phyloP scores from a whole-genome alignment of 2,329 filamentous ascomycete species.

The Geoglossum cookeanum region DNA sequence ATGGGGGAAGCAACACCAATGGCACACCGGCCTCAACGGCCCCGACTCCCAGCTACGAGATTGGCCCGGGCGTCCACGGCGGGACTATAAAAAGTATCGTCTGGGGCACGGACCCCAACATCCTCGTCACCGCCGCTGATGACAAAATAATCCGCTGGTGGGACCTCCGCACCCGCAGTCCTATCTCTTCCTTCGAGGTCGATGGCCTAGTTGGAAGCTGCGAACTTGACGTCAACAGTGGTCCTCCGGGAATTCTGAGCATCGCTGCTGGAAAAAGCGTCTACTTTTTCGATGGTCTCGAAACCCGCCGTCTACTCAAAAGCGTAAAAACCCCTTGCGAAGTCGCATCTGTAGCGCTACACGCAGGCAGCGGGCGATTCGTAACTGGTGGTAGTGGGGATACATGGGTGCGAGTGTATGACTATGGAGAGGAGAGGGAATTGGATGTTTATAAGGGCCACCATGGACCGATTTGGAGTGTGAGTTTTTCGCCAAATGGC shows the following conservation, averaged over 20 bases:
- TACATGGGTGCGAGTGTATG: conserved; percentile 91
- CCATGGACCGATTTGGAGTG: conserved; percentile 92
- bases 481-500: conserved; percentile 84
- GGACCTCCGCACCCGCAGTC: conserved; percentile 58
- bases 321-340: conserved; percentile 63
- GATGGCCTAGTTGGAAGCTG: conserved; percentile 81
- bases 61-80: conserved; percentile 65
- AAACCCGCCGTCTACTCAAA: conserved; percentile 55
- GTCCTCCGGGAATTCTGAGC: conserved; percentile 56
- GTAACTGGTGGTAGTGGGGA: conserved; percentile 82
- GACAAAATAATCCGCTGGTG: conserved; percentile 92
- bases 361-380: conserved; percentile 61
- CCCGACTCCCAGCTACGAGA: conserved; percentile 48
- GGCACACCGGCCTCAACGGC: conserved; percentile 19
- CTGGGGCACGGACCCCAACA: conserved; percentile 76
- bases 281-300: conserved; percentile 70
- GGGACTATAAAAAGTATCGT: conserved; percentile 91
- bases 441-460: conserved; percentile 87
- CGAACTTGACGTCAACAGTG: conserved; percentile 55
- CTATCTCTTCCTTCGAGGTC: conserved; percentile 57
- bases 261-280: conserved; percentile 88
- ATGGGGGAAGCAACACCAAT: conserved; percentile 13
- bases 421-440: conserved; percentile 67
- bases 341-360: conserved; percentile 76
- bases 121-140: conserved; percentile 74